A percentile compares a stretch with the other conserved stretches of the same genome.
phyloP scores from a whole-genome alignment of 345 rosid genomes.

The Brassica juncea region DNA sequence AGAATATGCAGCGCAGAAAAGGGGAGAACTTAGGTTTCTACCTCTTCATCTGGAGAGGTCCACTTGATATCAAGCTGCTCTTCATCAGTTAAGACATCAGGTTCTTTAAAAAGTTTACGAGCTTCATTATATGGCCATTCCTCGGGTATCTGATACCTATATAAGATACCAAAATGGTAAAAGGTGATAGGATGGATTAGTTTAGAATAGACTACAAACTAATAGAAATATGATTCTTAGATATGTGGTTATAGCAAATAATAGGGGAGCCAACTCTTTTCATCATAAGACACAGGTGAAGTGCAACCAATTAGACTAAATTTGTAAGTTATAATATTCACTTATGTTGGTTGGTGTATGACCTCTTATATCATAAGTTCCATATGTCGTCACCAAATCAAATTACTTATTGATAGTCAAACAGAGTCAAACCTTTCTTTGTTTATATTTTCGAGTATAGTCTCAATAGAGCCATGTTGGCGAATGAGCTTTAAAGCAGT shows the following conservation, averaged over 20 bases:
- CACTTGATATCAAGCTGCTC: constrained; percentile 80
- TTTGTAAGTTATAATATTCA: constrained; percentile 6
- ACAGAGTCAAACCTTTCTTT: constrained; percentile 64
- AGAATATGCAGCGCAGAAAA: constrained; percentile 5
- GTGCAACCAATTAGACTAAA: constrained; percentile 15
- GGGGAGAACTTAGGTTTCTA: constrained; percentile 30
- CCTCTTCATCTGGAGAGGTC: constrained; percentile 91
- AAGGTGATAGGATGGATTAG: not conserved
- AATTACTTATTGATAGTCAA: constrained; percentile 2
- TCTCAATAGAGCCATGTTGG: constrained; percentile 88
- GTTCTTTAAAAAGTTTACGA: constrained; percentile 76
- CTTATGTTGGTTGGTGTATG: not conserved
- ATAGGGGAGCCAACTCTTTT: not conserved
- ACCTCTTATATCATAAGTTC: not conserved
- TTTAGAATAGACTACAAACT: not conserved
- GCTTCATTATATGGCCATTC: constrained; percentile 93
- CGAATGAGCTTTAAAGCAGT: constrained; percentile 94
- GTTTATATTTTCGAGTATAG: constrained; percentile 76
- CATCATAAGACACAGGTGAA: not conserved
- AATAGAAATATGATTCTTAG: not conserved
- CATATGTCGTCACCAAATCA: not conserved
- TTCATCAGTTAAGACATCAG: constrained; percentile 57
- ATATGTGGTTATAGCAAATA: not conserved
- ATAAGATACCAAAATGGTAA: not conserved
- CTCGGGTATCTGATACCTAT: constrained; percentile 81